Base-by-base conservation (phyloP, 768 basidiomycete genomes). In the Coprinopsis sp. region DNA sequence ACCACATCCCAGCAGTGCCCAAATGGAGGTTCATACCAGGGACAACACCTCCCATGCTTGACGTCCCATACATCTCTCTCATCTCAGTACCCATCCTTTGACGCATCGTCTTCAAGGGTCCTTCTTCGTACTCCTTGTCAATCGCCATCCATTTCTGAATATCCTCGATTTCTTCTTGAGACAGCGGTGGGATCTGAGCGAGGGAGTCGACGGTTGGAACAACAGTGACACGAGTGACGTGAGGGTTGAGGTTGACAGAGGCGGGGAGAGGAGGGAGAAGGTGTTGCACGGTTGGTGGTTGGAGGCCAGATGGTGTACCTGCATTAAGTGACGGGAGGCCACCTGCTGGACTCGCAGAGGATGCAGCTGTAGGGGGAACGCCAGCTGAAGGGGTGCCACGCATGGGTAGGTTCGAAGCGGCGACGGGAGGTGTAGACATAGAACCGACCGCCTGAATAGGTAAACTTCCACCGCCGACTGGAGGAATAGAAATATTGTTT, bases 131-230 rank as follows among this genome's bases (percentile, higher is more conserved):
- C 51, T 68, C 75, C 39, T 72, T 67, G 55, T 91, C 90, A 38
- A 56, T 63, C 51, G 69, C 64, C 73, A 86, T 80, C 87, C 87
- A 90, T 33, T 47, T 60, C 54, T 82, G 65, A 36, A 89, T 63
- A 31, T 73, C 55, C 19, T 44, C 48, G 21, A 87, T 75, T 58
- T 89, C 82, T 1, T 60, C 58, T 6, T 69, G 60, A 6, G 56
- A 51, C 14, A 93, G 64, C 0, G 72, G 57, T 2, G 81, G 84
- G 40, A 87, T 84, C 36, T 68, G 64, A 40, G 59, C 63, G 2
- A 69, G 63, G n/a, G 78, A 78, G 11, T 75, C 72, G 37, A 67
- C 61, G 8, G 82, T 70, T 1, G 87, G 84, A 2, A 91, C 76
- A 45, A 76, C 62, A 6, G 78, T 75, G 33, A 89, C 70, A 16